Percentiles rank a stretch among this genome's conserved stretches.
Conservation (phyloP, 441 rosid species). For the Gossypium davidsonii region DNA sequence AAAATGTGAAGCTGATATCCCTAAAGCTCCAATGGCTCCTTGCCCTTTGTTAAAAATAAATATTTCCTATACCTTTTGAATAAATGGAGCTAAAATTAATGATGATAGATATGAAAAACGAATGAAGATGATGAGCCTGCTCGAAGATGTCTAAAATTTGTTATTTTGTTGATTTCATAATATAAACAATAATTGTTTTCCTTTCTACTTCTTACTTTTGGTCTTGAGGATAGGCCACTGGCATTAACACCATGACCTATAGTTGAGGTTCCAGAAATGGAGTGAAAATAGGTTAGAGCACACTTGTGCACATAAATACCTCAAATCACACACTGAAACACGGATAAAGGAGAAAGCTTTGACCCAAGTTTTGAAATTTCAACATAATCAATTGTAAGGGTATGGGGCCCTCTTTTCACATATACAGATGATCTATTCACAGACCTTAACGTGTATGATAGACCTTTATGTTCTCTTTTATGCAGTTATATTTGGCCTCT, state of each 20-base stretch:
- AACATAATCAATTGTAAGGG: background rate
- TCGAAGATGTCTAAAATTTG: background rate
- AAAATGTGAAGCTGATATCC: background rate
- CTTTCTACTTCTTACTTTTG: background rate
- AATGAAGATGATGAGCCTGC: background rate
- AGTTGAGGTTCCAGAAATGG: background rate
- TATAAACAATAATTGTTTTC: background rate
- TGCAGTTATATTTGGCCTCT: background rate
- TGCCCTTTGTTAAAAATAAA: background rate
- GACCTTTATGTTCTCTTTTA: background rate
- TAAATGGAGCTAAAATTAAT: background rate
- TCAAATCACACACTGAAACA: background rate
- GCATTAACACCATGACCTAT: background rate
- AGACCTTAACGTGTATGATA: background rate
- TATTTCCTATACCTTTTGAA: background rate
- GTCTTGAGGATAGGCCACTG: background rate
- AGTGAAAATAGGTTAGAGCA: background rate
- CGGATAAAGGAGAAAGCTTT: background rate
- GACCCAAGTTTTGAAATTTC: background rate
- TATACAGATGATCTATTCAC: background rate
- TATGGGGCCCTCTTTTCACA: background rate
- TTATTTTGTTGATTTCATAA: background rate
- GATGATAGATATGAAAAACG: background rate
- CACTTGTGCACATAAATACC: background rate
- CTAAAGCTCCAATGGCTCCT: conserved; percentile 3